Evolutionary conservation across 179 eudicot genomes (phyloP).

Genomic region (Dionaea muscipula): DNA sequence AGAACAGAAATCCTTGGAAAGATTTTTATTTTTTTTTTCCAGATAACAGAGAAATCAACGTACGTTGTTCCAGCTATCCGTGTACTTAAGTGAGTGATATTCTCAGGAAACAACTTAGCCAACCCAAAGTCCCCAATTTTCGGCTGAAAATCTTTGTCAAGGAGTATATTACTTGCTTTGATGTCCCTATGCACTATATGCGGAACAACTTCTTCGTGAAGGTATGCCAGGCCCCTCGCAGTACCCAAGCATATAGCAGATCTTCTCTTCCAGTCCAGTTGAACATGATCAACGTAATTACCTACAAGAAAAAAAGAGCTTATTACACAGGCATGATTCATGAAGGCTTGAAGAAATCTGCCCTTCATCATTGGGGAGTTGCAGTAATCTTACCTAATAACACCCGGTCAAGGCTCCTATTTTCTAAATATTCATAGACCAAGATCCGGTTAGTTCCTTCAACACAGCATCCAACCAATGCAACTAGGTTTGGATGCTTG

Average conservation of each 20-base stretch:
- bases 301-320: constrained; percentile 29
- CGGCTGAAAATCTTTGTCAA: constrained; percentile 39
- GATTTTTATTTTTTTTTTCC: too few relatives aligned
- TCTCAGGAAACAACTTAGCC: constrained; percentile 69
- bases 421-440: constrained; percentile 72
- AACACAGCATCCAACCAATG: constrained; percentile 74
- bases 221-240: constrained; percentile 55
- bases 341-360: background rate
- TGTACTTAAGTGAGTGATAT: constrained; percentile 65
- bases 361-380: background rate
- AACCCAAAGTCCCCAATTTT: constrained; percentile 73
- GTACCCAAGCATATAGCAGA: constrained; percentile 51
- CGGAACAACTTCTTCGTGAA: constrained; percentile 65
- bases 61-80: constrained; percentile 71
- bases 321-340: background rate
- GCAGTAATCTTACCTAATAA: constrained; percentile 37
- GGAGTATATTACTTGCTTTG: constrained; percentile 70
- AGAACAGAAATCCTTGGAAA: too few relatives aligned
- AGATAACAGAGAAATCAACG: constrained; percentile 4
- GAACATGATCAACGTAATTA: constrained; percentile 25
- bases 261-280: constrained; percentile 46
- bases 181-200: constrained; percentile 67
- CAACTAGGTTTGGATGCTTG: constrained; percentile 73
- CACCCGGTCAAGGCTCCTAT: constrained; percentile 62
- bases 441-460: constrained; percentile 59